Base-by-base conservation (phyloP, 2,329 filamentous ascomycete species). In the Fusarium dimerum region DNA sequence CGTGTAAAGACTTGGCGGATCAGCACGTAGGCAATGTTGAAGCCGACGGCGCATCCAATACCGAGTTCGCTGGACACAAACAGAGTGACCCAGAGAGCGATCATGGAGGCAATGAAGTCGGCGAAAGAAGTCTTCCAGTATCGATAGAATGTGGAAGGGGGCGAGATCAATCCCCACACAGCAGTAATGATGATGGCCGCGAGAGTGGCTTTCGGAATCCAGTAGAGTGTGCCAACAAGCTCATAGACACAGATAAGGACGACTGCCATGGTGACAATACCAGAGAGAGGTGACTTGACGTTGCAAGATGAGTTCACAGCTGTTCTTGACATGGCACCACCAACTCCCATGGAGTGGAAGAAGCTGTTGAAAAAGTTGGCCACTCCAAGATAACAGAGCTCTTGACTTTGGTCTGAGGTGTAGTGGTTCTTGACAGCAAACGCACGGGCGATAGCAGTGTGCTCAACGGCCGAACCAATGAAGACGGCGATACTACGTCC, bases 151-250 rank as follows among this genome's bases (percentile, higher is more conserved):
- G 80, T 75, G 3, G 74, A 78, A 0, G 83, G 78, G 0, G 82
- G 77, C 0, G 81, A 80, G 42, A 87, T 82, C 7, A 87, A 73
- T 39, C 84, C 82, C 69, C 81, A 81, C 1, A 87, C 83, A 6
- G 84, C 84, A 53, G 81, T 83, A 58, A 87, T 86, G 56, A 88
- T 86, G 54, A 88, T 86, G 3, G 84, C 85, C 1, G 85, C 79
- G 1, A 88, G 74, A 0, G 82, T 85, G 0, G 84, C 77, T 59
- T 86, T 85, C 1, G 85, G 85, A n/a, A 88, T 83, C 82, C 83
- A 88, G 69, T 84, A 86, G 0, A 88, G 74, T 0, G 81, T 79
- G 0, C 79, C 80, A 0, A 80, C 80, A 38, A 87, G 78, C 52
- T 83, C 77, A 62, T 83, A 87, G 26, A 88, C 79, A 17, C 79